Conservation (phyloP, 768 basidiomycete species). For the Leccinum imitatum region DNA sequence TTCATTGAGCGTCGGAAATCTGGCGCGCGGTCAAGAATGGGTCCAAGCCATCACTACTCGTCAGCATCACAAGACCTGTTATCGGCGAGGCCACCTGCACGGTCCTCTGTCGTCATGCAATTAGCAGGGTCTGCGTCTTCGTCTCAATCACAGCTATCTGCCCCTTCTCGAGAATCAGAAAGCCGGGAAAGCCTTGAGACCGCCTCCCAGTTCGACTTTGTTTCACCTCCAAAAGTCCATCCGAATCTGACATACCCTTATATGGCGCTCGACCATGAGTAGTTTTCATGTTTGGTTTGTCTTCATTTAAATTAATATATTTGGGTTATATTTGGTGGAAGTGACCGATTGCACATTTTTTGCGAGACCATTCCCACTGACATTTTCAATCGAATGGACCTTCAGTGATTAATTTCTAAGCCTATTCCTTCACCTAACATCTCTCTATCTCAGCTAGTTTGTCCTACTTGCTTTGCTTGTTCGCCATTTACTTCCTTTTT, state of each 20-base stretch:
- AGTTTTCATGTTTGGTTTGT: conserved; percentile 18
- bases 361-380: conserved; percentile 16
- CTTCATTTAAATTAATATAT: conserved; percentile 13
- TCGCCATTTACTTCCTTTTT: conserved; percentile 15
- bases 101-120: conserved; percentile 18
- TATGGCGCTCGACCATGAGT: conserved; percentile 47
- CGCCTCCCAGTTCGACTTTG: conserved; percentile 65
- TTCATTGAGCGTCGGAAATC: no score
- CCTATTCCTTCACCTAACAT: conserved; percentile 8
- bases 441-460: conserved; percentile 18
- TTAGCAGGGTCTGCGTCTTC: conserved; percentile 28
- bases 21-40: conserved; percentile 19
- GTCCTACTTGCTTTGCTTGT: conserved; percentile 21
- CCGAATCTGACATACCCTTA: conserved; percentile 57
- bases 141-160: conserved; percentile 26
- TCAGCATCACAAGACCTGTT: conserved; percentile 34
- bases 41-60: conserved; percentile 20
- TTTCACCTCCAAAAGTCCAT: conserved; percentile 48
- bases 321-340: conserved; percentile 15
- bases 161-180: conserved; percentile 29
- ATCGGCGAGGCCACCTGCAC: conserved; percentile 7
- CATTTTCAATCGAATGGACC: conserved; percentile 10
- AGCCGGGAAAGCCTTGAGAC: conserved; percentile 57
- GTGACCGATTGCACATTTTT: conserved; percentile 6
- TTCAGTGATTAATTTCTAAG: conserved; percentile 4